phyloP scores from a whole-genome alignment of 2,329 filamentous ascomycete genomes.

The Chaetomium olivaceum region DNA sequence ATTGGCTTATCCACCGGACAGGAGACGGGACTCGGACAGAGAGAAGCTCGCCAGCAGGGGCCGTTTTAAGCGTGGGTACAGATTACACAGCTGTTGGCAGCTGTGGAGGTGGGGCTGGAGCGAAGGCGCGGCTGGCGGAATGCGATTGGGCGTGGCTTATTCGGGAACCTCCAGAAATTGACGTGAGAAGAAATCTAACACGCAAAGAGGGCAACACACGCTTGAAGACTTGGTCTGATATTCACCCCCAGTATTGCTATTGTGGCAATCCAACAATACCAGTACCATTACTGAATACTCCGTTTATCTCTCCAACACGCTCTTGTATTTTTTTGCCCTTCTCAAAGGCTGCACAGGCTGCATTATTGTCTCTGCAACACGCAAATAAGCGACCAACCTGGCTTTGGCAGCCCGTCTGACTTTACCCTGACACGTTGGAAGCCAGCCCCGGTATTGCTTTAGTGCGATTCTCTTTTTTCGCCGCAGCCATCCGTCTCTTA shows the following conservation, averaged over 20 bases:
- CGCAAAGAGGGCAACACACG: slow-evolving; percentile 13
- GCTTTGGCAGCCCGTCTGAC: slow-evolving; percentile 11
- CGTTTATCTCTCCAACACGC: background rate
- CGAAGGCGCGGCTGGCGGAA: slow-evolving; percentile 15
- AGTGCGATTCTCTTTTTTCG: slow-evolving; percentile 34
- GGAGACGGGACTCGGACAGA: background rate
- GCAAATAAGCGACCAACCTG: slow-evolving; percentile 11
- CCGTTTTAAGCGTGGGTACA: background rate
- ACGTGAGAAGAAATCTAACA: slow-evolving; percentile 36
- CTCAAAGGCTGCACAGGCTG: background rate
- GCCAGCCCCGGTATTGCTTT: slow-evolving; percentile 32
- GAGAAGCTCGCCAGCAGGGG: background rate
- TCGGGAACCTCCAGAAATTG: slow-evolving; percentile 34
- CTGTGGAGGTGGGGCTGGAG: slow-evolving; percentile 23
- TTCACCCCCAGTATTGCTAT: slow-evolving; percentile 14
- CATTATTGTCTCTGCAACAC: background rate
- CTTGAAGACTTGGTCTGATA: slow-evolving; percentile 10
- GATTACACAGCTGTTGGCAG: slow-evolving; percentile 25
- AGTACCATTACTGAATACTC: too few relatives aligned
- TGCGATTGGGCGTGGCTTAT: slow-evolving; percentile 32
- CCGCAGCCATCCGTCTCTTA: slow-evolving; percentile 25
- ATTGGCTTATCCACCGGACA: background rate
- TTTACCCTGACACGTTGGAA: slow-evolving; percentile 35
- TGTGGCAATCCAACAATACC: slow-evolving; percentile 14
- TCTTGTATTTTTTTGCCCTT: background rate